Base-by-base conservation (phyloP, 2,329 filamentous ascomycete species). In the Aspergillus quadrilineatus region DNA sequence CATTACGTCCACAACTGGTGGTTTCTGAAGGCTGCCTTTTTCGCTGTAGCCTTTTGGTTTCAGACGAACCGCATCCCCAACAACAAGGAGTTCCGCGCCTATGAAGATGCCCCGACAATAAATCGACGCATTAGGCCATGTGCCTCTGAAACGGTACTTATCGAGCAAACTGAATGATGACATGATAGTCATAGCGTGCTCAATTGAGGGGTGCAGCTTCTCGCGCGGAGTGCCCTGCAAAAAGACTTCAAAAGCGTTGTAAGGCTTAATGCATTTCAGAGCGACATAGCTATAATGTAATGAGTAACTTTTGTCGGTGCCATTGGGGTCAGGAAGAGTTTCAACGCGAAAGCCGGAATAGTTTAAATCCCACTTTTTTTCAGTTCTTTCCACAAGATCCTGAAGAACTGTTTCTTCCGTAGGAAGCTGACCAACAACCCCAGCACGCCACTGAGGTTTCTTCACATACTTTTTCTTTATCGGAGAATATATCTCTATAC, bases 271-370 rank as follows among this genome's bases (percentile, higher is more conserved):
- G 32, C 78, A 76, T 45, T 80, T 76, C 3, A 85, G 59, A 0
- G 78, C 77, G 2, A 86, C 73, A 59, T 85, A 85, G 56, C 75
- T 80, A 63, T 83, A 80, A 55, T 81, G 80, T 54, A 80, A 77
- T 0, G 80, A 82, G 2, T 77, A 70, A 5, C 73, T 72, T 63
- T 86, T 86, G 61, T 82, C 74, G 0, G 69, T 59, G 14, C 74
- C 72, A 59, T 82, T 79, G 0, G 80, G 79, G 57, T 83, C 70
- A 0, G 83, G 77, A 10, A 85, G 68, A 0, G 81, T 82, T 61
- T 87, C 84, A 1, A 87, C 73, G 0, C 84, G 79, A 55, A 84
- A 81, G 0, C 83, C 83, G 28, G 79, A 79, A 56, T 78, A 78
- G 53, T 77, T 81, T 10, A 84, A 67, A 10, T 70, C 75, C 34